Conservation (phyloP, 805 yeast genomes). For the Pichia californica region DNA sequence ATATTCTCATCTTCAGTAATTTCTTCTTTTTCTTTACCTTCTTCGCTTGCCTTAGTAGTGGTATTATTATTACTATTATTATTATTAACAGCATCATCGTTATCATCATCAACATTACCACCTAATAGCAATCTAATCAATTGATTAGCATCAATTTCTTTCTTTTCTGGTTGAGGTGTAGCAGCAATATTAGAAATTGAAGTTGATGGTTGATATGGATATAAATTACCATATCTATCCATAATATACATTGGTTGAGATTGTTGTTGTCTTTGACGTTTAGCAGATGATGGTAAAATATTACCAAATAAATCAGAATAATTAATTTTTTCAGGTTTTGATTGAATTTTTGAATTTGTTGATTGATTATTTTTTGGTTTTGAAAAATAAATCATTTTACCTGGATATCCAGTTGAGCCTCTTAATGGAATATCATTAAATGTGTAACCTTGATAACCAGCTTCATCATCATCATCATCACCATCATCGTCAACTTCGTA, state of each 20-base stretch:
- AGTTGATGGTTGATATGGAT: conserved; percentile 3
- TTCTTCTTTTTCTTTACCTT: background rate
- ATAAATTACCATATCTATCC: conserved; percentile 12
- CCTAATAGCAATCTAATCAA: conserved; percentile 9
- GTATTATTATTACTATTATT: too few species aligned
- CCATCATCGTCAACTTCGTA: background rate
- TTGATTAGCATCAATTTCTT: conserved; percentile 8
- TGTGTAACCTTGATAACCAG: background rate
- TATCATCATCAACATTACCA: background rate
- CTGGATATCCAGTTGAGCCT: background rate
- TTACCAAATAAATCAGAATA: background rate
- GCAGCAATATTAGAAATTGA: too few species aligned
- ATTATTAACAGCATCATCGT: too few species aligned
- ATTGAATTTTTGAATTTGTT: background rate
- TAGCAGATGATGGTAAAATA: background rate
- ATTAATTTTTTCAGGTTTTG: background rate
- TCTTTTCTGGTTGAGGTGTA: background rate
- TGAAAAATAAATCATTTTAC: background rate
- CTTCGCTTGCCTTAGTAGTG: background rate
- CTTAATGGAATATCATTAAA: background rate
- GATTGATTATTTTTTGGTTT: background rate
- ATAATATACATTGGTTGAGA: conserved; percentile 8
- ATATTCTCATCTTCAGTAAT: too few species aligned
- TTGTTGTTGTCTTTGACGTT: conserved; percentile 5
- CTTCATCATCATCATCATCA: background rate